phyloP scores from a whole-genome alignment of 176 grass and related monocot species.

The Microstegium vimineum region DNA sequence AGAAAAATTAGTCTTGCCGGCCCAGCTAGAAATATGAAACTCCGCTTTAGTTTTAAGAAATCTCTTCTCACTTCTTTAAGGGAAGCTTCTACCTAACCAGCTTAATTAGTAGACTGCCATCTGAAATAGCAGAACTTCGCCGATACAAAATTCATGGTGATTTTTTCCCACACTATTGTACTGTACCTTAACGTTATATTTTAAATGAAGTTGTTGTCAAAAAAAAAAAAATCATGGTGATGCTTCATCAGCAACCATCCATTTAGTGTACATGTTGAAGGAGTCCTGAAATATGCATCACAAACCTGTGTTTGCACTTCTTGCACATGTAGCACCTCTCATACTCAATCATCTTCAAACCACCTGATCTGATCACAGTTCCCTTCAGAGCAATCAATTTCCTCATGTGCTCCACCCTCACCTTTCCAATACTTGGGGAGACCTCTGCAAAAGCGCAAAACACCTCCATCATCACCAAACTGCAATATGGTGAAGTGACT shows the following conservation, averaged over 20 bases:
- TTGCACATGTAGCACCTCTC: slow-evolving; percentile 67
- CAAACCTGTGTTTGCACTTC: slow-evolving; percentile 70
- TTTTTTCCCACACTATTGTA: no score
- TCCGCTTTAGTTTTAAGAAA: not conserved
- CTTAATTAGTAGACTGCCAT: not conserved
- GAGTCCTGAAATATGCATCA: slow-evolving; percentile 5
- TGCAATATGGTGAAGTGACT: not conserved
- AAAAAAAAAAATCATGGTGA: no score
- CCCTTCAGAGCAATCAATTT: slow-evolving; percentile 75
- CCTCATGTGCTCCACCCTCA: slow-evolving; percentile 75
- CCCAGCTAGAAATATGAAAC: not conserved
- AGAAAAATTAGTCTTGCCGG: not conserved
- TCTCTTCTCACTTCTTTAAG: not conserved
- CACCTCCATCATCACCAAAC: not conserved
- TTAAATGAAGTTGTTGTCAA: no score
- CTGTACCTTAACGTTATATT: no score
- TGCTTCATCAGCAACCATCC: not conserved
- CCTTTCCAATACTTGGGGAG: slow-evolving; percentile 71
- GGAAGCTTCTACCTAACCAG: slow-evolving; percentile 1
- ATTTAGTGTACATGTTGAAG: not conserved
- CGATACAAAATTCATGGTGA: not conserved
- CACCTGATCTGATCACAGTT: slow-evolving; percentile 72
- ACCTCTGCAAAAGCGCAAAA: slow-evolving; percentile 54
- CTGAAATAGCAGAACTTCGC: not conserved
- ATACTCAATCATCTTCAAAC: slow-evolving; percentile 89